Conservation (phyloP, 345 rosid genomes). For the Kandelia obovata region DNA sequence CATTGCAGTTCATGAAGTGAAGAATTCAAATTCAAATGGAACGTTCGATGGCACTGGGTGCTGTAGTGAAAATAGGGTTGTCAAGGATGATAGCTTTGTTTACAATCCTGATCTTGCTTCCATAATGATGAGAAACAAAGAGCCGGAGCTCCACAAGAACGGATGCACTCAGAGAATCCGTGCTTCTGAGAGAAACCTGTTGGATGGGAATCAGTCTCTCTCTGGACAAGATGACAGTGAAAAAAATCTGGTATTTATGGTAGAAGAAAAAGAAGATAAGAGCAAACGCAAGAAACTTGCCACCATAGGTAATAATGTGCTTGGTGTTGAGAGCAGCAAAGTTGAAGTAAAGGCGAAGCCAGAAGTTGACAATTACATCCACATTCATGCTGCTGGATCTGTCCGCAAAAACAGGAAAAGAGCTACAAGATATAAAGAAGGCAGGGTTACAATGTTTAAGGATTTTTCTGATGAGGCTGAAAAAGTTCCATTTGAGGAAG, state of each 20-base stretch:
- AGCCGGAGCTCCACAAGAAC: conserved; percentile 45
- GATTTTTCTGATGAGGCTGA: conserved; percentile 13
- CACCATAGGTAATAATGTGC: conserved; percentile 13
- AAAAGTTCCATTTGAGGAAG: conserved; percentile 19
- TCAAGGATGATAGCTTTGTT: conserved; percentile 37
- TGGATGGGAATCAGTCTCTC: conserved; percentile 35
- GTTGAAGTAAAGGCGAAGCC: conserved; percentile 23
- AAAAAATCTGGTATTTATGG: conserved; percentile 16
- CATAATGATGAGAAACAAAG: conserved; percentile 58
- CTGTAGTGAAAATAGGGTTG: conserved; percentile 26
- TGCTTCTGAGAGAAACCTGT: conserved; percentile 43
- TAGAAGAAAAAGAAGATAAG: conserved; percentile 27
- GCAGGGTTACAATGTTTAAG: conserved; percentile 11
- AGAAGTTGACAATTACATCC: conserved; percentile 10
- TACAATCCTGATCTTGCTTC: conserved; percentile 64
- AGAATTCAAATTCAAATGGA: conserved; percentile 28
- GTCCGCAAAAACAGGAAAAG: conserved; percentile 43
- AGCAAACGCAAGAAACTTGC: conserved; percentile 10
- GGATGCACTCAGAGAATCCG: conserved; percentile 61
- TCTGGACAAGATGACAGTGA: conserved; percentile 27
- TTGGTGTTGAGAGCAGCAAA: conserved; percentile 22
- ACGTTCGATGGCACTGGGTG: conserved; percentile 32
- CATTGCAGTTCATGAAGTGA: conserved; percentile 28
- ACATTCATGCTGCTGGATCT: conserved; percentile 19
- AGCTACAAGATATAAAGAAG: conserved; percentile 33